Evolutionary conservation across 768 basidiomycete genomes (phyloP).

Genomic region (Terana coerulea): DNA sequence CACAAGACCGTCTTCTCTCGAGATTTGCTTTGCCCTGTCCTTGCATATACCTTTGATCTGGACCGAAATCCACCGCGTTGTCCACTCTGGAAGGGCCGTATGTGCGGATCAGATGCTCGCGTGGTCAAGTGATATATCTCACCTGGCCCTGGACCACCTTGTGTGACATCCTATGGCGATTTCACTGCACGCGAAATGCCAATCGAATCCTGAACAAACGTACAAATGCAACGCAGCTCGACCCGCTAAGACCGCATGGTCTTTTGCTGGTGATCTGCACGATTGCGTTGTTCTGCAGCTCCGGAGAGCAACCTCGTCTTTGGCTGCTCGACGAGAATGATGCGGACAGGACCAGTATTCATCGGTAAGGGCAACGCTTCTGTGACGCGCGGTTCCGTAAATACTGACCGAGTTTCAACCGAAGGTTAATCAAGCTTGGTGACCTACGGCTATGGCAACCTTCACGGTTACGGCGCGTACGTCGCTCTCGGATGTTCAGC

Average conservation of each 20-base stretch:
- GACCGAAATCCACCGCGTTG: too few species aligned
- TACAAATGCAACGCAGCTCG: neutral
- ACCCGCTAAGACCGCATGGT: neutral
- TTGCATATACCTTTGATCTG: too few species aligned
- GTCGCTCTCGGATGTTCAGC: slow-evolving; percentile 4
- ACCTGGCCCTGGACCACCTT: neutral
- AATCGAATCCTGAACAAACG: neutral
- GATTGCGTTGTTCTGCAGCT: neutral
- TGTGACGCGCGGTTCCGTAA: neutral
- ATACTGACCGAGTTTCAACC: slow-evolving; percentile 6
- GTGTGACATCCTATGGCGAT: neutral
- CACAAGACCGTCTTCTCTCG: neutral
- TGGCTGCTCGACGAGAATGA: neutral
- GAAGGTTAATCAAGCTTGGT: neutral
- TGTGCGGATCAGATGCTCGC: slow-evolving; percentile 1
- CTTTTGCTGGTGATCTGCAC: neutral
- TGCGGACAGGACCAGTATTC: neutral
- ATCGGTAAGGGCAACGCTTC: neutral
- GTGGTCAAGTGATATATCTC: slow-evolving; percentile 8
- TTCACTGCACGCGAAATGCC: neutral
- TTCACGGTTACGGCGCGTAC: neutral
- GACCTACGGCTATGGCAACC: neutral
- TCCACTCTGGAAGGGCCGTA: too few species aligned
- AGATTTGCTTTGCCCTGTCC: too few species aligned
- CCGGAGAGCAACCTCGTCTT: neutral